Evolutionary conservation across 176 grass and related monocot species (phyloP).

Genomic region (Microstegium vimineum): DNA sequence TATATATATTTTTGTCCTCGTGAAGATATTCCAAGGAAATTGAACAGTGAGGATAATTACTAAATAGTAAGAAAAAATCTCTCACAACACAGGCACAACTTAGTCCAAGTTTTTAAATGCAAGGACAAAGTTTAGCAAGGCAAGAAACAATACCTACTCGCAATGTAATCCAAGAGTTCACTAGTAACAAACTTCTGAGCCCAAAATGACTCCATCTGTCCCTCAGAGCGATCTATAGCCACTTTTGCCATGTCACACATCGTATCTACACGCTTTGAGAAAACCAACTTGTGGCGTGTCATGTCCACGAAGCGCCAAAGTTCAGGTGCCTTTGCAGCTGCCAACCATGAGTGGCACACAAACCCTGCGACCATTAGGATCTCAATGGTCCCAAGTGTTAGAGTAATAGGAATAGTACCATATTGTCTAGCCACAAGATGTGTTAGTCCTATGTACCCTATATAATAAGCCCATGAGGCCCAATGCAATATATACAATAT

Average conservation of each 20-base stretch:
- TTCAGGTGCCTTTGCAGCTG: too few relatives aligned
- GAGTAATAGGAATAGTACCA: too few relatives aligned
- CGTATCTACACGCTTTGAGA: too few relatives aligned
- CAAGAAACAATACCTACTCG: conserved; percentile 6
- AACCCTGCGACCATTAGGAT: conserved; percentile 17
- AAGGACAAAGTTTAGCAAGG: background rate
- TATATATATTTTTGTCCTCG: background rate
- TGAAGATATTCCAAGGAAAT: background rate
- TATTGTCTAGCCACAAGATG: too few relatives aligned
- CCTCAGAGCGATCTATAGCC: too few relatives aligned
- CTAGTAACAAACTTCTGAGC: conserved; percentile 19
- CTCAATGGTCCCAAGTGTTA: conserved; percentile 23
- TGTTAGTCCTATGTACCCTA: too few relatives aligned
- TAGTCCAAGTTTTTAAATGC: background rate
- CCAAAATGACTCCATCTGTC: conserved; percentile 28
- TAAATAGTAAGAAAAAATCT: background rate
- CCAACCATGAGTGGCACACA: too few relatives aligned
- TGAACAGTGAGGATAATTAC: background rate
- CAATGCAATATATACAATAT: too few relatives aligned
- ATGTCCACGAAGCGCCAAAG: too few relatives aligned
- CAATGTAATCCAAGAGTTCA: conserved; percentile 33
- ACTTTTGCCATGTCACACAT: background rate
- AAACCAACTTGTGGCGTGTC: too few relatives aligned
- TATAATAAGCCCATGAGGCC: too few relatives aligned
- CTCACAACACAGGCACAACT: background rate